Percentiles rank a stretch among this genome's conserved stretches.
These are phyloP conservation scores for Asterochloris erici DNA, from an alignment of 139 green algal genomes.

Conservation along the genomic window DNA sequence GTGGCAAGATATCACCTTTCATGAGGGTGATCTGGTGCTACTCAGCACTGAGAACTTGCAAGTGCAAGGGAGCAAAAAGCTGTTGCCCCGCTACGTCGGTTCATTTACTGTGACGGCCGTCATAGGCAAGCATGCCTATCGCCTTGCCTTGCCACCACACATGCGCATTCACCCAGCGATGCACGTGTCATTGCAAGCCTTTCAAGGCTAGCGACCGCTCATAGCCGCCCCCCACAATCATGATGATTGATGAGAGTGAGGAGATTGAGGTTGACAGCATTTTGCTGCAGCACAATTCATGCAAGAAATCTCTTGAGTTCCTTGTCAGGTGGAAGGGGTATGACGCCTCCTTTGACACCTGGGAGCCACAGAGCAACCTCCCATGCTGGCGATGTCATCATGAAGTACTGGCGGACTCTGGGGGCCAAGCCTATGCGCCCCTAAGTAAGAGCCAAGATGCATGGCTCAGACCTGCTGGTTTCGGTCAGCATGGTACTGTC, in stretches of 20 bases:
- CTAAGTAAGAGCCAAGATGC: too few relatives aligned
- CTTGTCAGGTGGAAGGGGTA: too few relatives aligned
- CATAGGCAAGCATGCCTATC: too few relatives aligned
- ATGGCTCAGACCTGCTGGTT: too few relatives aligned
- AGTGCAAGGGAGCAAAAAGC: conserved; percentile 25
- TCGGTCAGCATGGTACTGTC: too few relatives aligned
- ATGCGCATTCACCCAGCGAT: neutral
- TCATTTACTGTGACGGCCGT: conserved; percentile 36
- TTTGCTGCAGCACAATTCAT: neutral
- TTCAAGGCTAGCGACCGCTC: neutral
- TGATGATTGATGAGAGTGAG: neutral
- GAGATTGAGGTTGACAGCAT: neutral
- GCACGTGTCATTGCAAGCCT: neutral
- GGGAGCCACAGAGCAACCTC: too few relatives aligned
- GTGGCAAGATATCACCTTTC: neutral
- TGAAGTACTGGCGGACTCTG: too few relatives aligned
- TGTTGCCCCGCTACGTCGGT: conserved; percentile 34
- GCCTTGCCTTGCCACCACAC: neutral
- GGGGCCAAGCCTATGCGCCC: too few relatives aligned
- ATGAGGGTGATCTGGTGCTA: conserved; percentile 8
- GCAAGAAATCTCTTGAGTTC: too few relatives aligned
- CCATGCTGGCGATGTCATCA: too few relatives aligned
- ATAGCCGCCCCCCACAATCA: neutral
- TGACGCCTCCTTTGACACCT: too few relatives aligned
- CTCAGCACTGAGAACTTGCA: conserved; percentile 26